Conservation (phyloP, 495 filamentous ascomycete genomes). For the Trichoderma erinaceum region DNA sequence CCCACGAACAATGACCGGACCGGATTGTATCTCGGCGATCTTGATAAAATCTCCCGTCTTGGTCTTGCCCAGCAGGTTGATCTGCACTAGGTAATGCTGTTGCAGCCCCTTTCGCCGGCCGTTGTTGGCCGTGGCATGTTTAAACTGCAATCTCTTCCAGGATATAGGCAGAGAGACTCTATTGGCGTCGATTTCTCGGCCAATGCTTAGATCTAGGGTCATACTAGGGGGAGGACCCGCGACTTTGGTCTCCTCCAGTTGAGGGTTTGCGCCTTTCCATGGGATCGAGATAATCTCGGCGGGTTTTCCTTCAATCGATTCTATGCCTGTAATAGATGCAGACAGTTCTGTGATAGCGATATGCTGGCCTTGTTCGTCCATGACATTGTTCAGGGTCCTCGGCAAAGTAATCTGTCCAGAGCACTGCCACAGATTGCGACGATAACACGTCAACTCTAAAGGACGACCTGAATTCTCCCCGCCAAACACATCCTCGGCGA, state of each 20-base stretch:
- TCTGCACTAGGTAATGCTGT: conserved; percentile 63
- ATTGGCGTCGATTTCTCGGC: conserved; percentile 64
- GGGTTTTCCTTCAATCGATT: conserved; percentile 80
- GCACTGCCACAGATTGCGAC: conserved; percentile 84
- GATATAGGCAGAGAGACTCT: conserved; percentile 71
- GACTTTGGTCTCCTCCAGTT: conserved; percentile 42
- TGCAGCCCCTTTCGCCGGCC: conserved; percentile 65
- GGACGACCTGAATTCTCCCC: conserved; percentile 48
- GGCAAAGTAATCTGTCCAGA: conserved; percentile 75
- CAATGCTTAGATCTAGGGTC: conserved; percentile 64
- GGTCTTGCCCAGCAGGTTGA: conserved; percentile 55
- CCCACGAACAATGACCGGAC: conserved; percentile 62
- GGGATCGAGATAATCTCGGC: conserved; percentile 91
- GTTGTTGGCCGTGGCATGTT: conserved; percentile 84
- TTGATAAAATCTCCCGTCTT: conserved; percentile 52
- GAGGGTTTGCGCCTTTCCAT: conserved; percentile 73
- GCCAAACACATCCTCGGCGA: conserved; percentile 65
- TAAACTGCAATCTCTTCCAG: conserved; percentile 90
- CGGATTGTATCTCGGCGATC: conserved; percentile 56
- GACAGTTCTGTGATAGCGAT: conserved; percentile 69
- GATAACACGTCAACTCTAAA: conserved; percentile 85
- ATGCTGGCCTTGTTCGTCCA: conserved; percentile 72
- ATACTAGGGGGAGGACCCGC: conserved; percentile 49
- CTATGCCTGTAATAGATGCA: conserved; percentile 76
- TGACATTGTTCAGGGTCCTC: conserved; percentile 60